Evolutionary conservation across 495 filamentous ascomycete species (phyloP), one percentile per base, ranked within the genome.

Genomic region (Platismatia glauca): DNA sequence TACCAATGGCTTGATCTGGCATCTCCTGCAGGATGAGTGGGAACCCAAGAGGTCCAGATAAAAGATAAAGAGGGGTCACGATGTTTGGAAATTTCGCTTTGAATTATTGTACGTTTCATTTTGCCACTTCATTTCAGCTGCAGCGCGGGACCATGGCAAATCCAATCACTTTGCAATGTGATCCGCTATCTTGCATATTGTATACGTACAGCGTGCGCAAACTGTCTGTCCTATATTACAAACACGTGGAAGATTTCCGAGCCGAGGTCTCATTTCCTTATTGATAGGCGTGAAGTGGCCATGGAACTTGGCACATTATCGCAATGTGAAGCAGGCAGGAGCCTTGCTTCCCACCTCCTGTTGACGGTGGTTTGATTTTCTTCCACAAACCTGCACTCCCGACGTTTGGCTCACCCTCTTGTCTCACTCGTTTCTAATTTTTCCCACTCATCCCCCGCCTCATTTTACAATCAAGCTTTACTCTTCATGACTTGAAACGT

Each of bases 81-180:
- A 66, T 66, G 64, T 66, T 66, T 63, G 64, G 64, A 31, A 66
- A 63, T 50, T 41, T 63, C 31, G 55, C 64, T 16, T 55, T 66
- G 15, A 52, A 60, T 66, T 22, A 38, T 60, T 66, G 9, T 43
- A 2, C 39, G 41, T 35, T 41, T 35, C 34, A 11, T 43, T 43
- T 38, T 16, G 27, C 9, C 22, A 1, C 13, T 22, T 1, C 11
- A 18, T 39, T 41, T 41, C 48, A 52, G 24, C 57, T 37, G 33
- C 38, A 38, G 39, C 50, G 56, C 37, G 6, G 22, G 13, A 58
- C n/a, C 11, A 55, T 22, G 12, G 22, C 6, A 22, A n/a, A 3
- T 27, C 38, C 33, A 7, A 46, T 50, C n/a, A 13, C 2, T 52
- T 16, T 12, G 48, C 13, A 1, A 31, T 6, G 5, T 18, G 24